Evolutionary conservation across 805 yeast genomes (phyloP), one percentile per base, ranked within the genome.

Genomic region (Lipomyces oligophaga): DNA sequence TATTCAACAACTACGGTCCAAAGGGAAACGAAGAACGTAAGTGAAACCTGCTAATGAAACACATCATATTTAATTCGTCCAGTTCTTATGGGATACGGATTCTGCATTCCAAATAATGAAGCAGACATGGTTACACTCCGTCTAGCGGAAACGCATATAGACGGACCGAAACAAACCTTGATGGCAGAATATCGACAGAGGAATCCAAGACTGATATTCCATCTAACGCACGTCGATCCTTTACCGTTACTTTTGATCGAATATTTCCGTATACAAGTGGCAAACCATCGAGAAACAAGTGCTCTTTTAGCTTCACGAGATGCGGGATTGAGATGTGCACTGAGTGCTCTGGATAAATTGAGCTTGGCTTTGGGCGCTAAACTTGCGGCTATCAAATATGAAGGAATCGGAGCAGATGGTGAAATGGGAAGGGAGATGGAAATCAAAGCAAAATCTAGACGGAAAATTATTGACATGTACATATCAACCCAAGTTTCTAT

Each of bases 1-100:
- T 89, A 1, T 85, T 66, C 65, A 88, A 88, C 62, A 85, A 85
- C 64, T 88, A 89, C 64, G 97, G 96, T 1, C 79, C 84, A 43
- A 88, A 87, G 63, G 83, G 93, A 0, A 88, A 87, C 60, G 94
- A 85, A 54, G 95, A 86, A 54, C 57, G 55, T 49, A 49, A 2
- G 49, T 41, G 4, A 13, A 26, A 26, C 30, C 11, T 13, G 8
- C 30, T 8, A 26, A 10, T 26, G 30, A 13, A 8, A 10, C 30
- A 10, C 16, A 32, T 36, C 34, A 2, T 28, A 10, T 21, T 10
- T 7, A 16, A 35, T 18, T 6, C n/a, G 4, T 15, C 4, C 31
- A 51, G 55, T 88, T 22, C 64, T 89, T 4, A 66, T 88, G 56
- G 88, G 83, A 0, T 89, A 89, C 63, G 97, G 97, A 0, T 89